Base-by-base conservation (phyloP, 164 flowering plant species). In the Vitis riparia region DNA sequence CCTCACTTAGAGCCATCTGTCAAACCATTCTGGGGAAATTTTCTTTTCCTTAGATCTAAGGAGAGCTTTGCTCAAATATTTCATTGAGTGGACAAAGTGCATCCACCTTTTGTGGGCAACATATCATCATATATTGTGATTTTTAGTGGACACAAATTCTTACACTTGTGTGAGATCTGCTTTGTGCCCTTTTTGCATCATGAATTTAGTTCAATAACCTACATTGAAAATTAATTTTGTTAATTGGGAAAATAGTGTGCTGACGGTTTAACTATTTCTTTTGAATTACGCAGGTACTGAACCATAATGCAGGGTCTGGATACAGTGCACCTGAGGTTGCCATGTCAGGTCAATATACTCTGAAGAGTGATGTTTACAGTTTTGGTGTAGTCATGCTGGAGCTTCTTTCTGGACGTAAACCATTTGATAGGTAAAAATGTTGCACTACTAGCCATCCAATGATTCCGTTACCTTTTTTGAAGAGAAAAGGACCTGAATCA, bases 301-400 rank as follows among this genome's bases (percentile, higher is more conserved):
- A 82, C 75, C 81, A 82, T 10, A 81, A 83, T 79, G 80, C 80
- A 6, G 86, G 84, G 27, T 85, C 92, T 56, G 98, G 97, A 72
- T 91, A 87, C 66, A 68, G 83, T 83, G 98, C 97, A 29, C 99
- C 99, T 13, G 98, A 96, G 80, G 96, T 91, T 50, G 81, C 87
- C 29, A 84, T 93, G 95, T 89, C 98, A 51, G 98, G 97, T 75
- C 94, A 87, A 66, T 91, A 93, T 73, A 87, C 90, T 47, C 69
- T 88, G 5, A 90, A 93, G 78, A 96, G 98, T 73, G 99, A 96
- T 72, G 92, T 96, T 4, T 93, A 93, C 82, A 87, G 97, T 80
- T 96, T 96, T 77, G 99, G 99, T 59, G 94, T 96, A 62, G 97
- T 89, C 73, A 96, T 96, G 99, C 73, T 93, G 83, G 98, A 96